phyloP scores from a whole-genome alignment of 2,329 filamentous ascomycete genomes.

The Penicillium sp. region DNA sequence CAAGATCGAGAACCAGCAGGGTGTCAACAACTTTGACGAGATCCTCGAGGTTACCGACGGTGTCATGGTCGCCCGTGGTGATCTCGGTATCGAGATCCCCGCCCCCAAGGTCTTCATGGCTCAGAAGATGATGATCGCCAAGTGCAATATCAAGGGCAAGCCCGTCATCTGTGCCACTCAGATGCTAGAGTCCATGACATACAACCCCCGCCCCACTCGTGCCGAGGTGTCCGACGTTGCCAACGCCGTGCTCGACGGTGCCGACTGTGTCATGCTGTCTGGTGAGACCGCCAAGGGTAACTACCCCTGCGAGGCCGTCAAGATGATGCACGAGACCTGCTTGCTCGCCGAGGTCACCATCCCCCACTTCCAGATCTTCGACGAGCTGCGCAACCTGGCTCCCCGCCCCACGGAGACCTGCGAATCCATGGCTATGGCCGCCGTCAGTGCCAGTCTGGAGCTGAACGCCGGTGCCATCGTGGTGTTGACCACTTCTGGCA shows the following conservation, averaged over 20 bases:
- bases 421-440: conserved; percentile 95
- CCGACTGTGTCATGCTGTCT: conserved; percentile 99
- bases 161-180: conserved; percentile 98
- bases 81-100: conserved; percentile 96
- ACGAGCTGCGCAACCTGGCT: conserved; percentile 82
- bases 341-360: conserved; percentile 95
- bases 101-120: conserved; percentile 98
- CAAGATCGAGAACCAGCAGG: conserved; percentile 99
- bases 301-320: conserved; percentile 88
- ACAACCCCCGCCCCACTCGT: conserved; percentile 96
- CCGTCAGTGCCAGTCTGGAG: conserved; percentile 90
- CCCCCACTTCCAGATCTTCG: conserved; percentile 92
- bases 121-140: conserved; percentile 99
- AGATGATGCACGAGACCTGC: conserved; percentile 98
- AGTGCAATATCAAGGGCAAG: conserved; percentile 99
- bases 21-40: conserved; percentile 98
- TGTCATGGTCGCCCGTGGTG: conserved; percentile 99
- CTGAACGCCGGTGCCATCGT: conserved; percentile 95
- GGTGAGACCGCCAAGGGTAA: conserved; percentile 97
- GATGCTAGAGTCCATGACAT: conserved; percentile 99
- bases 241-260: conserved; percentile 94
- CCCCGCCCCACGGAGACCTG: conserved; percentile 78
- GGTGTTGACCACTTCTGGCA: conserved; percentile 88
- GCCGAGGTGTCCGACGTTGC: conserved; percentile 98
- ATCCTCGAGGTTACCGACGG: conserved; percentile 94